Conservation (phyloP, 2,329 filamentous ascomycete species). For the Orbilia javanica region DNA sequence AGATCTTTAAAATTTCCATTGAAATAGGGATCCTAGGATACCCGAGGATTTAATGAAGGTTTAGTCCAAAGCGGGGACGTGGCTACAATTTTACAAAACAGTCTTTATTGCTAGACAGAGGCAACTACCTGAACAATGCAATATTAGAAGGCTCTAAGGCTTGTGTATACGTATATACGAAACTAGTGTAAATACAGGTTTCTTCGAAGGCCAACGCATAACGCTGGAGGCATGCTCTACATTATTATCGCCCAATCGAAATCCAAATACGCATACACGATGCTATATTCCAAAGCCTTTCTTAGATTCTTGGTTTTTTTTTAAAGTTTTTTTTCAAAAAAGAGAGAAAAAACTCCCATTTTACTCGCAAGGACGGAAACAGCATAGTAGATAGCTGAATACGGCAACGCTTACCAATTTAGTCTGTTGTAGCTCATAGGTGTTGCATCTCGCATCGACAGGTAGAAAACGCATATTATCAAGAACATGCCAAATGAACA, state of each 20-base stretch:
- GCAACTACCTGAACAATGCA: no score
- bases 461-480: conserved; percentile 31
- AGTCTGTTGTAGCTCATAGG: background rate
- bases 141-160: no score
- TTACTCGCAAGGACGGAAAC: background rate
- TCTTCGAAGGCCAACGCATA: no score
- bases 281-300: background rate
- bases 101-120: no score
- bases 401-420: conserved; percentile 24
- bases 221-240: background rate
- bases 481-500: conserved; percentile 12
- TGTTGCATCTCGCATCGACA: conserved; percentile 42
- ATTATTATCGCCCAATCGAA: background rate
- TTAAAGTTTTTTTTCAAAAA: background rate
- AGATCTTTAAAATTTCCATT: background rate
- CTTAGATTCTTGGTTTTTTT: conserved; percentile 1
- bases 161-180: no score
- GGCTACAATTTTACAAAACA: no score
- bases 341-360: background rate
- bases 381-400: background rate
- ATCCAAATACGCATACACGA: background rate
- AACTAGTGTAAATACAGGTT: no score
- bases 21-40: background rate
- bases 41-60: background rate
- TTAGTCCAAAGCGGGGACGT: no score